Percentiles rank a stretch among this genome's conserved stretches.
Evolutionary conservation across 129 eudicot genomes (phyloP).

Genomic region (Flaveria linearis): DNA sequence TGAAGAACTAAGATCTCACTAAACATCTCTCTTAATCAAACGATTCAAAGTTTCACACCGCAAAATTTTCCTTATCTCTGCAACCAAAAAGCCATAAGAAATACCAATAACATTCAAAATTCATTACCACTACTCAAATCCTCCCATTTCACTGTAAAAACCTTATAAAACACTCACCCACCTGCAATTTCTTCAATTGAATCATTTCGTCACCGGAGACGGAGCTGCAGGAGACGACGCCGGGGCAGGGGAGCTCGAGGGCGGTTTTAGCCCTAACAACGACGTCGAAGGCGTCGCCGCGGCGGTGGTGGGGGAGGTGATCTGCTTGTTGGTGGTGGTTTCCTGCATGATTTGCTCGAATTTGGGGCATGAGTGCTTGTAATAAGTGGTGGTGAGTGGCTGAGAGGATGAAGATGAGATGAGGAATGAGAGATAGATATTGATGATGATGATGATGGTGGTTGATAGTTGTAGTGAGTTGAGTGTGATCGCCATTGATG

Average conservation of each 20-base stretch:
- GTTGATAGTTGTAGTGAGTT: not conserved
- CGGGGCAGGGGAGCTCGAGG: slow-evolving; percentile 85
- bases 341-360: slow-evolving; percentile 70
- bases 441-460: not conserved
- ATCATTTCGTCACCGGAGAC: too few species aligned
- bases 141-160: too few species aligned
- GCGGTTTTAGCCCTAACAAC: slow-evolving; percentile 83
- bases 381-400: slow-evolving; percentile 45
- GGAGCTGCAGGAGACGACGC: slow-evolving; percentile 85
- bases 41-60: too few species aligned
- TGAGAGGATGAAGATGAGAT: slow-evolving; percentile 36
- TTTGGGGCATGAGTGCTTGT: slow-evolving; percentile 61
- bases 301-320: slow-evolving; percentile 82
- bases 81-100: too few species aligned
- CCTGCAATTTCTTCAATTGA: too few species aligned
- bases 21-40: too few species aligned
- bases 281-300: slow-evolving; percentile 82
- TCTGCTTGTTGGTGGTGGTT: slow-evolving; percentile 80
- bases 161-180: too few species aligned
- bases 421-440: slow-evolving; percentile 26
- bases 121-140: too few species aligned
- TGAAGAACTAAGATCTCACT: too few species aligned
- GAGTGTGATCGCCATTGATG: slow-evolving; percentile 33
- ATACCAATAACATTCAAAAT: too few species aligned
- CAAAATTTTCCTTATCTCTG: too few species aligned